Conservation (phyloP, 139 green algal species). For the Tetraselmis chui region DNA sequence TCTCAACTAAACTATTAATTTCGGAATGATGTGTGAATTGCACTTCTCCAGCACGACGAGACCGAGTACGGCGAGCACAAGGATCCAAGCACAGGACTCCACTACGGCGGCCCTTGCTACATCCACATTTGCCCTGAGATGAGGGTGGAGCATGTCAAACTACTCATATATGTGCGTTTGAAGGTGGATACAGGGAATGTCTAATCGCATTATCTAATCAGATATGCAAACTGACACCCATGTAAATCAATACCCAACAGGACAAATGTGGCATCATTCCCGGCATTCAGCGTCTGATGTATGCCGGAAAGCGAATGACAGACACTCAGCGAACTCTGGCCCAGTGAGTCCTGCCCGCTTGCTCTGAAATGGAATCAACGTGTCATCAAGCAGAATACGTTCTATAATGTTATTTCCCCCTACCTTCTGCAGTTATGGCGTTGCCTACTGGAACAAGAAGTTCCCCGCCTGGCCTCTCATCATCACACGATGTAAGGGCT, state of each 20-base stretch:
- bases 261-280: conserved; percentile 73
- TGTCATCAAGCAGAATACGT: background rate
- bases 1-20: background rate
- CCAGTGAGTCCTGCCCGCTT: conserved; percentile 44
- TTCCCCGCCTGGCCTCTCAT: conserved; percentile 84
- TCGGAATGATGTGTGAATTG: background rate
- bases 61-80: conserved; percentile 69
- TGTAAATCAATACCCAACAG: conserved; percentile 22
- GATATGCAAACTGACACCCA: conserved; percentile 3
- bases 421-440: conserved; percentile 53
- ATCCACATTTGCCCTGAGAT: conserved; percentile 62
- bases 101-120: conserved; percentile 72
- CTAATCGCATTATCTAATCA: background rate
- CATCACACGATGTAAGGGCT: conserved; percentile 50
- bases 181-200: background rate
- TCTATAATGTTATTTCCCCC: background rate
- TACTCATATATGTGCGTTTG: conserved; percentile 55
- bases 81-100: conserved; percentile 35
- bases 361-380: background rate
- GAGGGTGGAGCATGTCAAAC: conserved; percentile 70
- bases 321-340: conserved; percentile 83
- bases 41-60: conserved; percentile 49
- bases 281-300: conserved; percentile 66
- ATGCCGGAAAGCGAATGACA: conserved; percentile 74
- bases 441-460: conserved; percentile 78